These are phyloP conservation scores for Astragalus glycyphyllos DNA, from an alignment of 306 rosid species.

Conservation along the genomic window DNA sequence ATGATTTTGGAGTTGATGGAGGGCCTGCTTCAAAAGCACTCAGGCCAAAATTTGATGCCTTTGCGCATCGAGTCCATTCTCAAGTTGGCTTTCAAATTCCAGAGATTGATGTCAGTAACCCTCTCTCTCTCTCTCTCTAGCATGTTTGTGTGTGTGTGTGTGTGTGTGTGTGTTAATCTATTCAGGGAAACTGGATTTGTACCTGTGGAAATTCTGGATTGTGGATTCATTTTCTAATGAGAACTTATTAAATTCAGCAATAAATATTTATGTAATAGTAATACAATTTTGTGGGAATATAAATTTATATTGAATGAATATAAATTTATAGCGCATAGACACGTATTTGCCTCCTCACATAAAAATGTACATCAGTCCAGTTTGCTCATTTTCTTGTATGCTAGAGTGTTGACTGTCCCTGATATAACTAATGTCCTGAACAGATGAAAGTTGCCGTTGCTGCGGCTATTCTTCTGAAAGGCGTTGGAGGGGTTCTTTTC, in stretches of 20 bases:
- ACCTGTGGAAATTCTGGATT: not conserved
- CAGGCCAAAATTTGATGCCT: constrained; percentile 57
- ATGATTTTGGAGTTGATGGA: constrained; percentile 61
- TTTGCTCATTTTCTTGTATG: constrained; percentile 12
- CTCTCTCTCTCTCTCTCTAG: constrained; percentile 25
- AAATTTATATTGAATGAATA: not conserved
- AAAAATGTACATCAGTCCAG: not conserved
- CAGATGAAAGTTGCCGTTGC: constrained; percentile 52
- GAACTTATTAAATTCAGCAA: not conserved
- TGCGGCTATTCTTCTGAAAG: constrained; percentile 59
- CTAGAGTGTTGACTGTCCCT: not conserved
- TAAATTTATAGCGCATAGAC: not conserved
- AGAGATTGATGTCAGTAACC: constrained; percentile 54
- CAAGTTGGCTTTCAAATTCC: constrained; percentile 60
- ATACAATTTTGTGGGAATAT: not conserved
- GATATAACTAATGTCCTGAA: constrained; percentile 33
- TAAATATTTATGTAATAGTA: not conserved
- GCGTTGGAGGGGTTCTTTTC: constrained; percentile 61
- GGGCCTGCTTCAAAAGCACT: constrained; percentile 56
- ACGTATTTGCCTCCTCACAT: constrained; percentile 4
- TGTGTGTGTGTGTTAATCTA: not conserved
- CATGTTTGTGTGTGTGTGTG: too few species aligned
- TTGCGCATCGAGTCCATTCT: constrained; percentile 52
- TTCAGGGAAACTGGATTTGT: constrained; percentile 1
- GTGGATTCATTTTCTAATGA: not conserved